Base-by-base conservation (phyloP, 1,284 basidiomycete genomes). In the Moesziomyces sp. region DNA sequence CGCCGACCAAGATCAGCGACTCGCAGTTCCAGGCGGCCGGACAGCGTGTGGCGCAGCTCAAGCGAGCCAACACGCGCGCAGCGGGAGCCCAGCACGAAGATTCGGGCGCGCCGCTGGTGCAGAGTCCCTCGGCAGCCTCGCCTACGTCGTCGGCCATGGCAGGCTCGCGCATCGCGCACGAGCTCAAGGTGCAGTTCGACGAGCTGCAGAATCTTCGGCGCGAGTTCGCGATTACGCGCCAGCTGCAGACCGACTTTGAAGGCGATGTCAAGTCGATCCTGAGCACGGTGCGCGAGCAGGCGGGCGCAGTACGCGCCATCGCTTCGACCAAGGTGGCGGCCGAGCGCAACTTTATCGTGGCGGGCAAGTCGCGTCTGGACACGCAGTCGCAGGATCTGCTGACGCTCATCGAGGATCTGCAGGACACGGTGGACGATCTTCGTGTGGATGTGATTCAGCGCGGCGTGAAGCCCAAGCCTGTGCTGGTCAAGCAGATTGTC, bases 181-280 rank as follows among this genome's bases (percentile, higher is more conserved):
- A 97, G 78, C 88, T 98, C 67, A 92, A 92, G 83, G 91, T 89
- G 1, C 95, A 98, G 80, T 94, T 96, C 81, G 93, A 96, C 81
- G 94, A 97, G 82, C 91, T 98, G 14, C 93, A 95, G 84, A 92
- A 92, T 77, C 87, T 99, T 19, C 91, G 97, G 8, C 90, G 94
- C 3, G 96, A 99, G 82, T 88, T 99, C 8, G 95, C 93, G 0
- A 89, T 94, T 77, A 92, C 97, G 88, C 90, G 94, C 0, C 96
- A 99, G 85, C 86, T 97, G 43, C 97, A 99, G 85, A 90, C 90
- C 28, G 94, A 97, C 77, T 97, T 97, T 81, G 91, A 93, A 87
- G 90, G 89, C 72, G 90, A 92, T 82, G 95, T 95, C 38, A 95
- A 96, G 85, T 90, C 91, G 14, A 90, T 92, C 10, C 88, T 98